Conservation (phyloP, 805 yeast species). For the Pichia sporocuriosa region DNA sequence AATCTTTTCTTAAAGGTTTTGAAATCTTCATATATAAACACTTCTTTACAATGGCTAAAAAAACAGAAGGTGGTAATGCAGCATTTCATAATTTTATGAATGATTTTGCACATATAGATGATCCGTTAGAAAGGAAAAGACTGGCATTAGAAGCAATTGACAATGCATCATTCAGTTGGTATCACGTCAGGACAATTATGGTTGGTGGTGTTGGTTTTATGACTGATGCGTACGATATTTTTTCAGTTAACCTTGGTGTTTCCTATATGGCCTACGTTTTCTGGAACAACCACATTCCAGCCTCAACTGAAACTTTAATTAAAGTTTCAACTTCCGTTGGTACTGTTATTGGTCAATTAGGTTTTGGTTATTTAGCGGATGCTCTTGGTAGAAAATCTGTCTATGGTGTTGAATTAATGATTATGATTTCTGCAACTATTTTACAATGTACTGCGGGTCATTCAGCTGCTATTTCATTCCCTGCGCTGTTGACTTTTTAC, state of each 20-base stretch:
- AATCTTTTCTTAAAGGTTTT: no score
- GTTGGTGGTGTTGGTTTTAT: conserved; percentile 95
- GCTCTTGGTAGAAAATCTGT: conserved; percentile 77
- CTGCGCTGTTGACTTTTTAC: conserved; percentile 67
- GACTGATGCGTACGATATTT: conserved; percentile 90
- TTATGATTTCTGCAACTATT: conserved; percentile 75
- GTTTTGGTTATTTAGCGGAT: conserved; percentile 81
- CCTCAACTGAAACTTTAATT: conserved; percentile 66
- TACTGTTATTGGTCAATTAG: conserved; percentile 85
- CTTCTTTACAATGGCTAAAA: conserved; percentile 12
- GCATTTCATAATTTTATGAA: conserved; percentile 80
- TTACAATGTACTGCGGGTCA: conserved; percentile 69
- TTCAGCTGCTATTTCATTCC: conserved; percentile 66
- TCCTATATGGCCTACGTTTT: conserved; percentile 71
- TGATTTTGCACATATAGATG: conserved; percentile 75
- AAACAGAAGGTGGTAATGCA: conserved; percentile 69
- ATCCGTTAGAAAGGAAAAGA: conserved; percentile 82
- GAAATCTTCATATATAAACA: not conserved
- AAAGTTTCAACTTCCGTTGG: conserved; percentile 92
- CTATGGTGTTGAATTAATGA: conserved; percentile 80
- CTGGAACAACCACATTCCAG: conserved; percentile 59
- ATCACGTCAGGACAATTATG: conserved; percentile 71
- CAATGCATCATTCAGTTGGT: conserved; percentile 74
- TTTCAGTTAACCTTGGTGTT: conserved; percentile 79
- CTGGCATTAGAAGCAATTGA: conserved; percentile 79